Percentiles rank a stretch among this genome's conserved stretches.
Conservation (phyloP, 1,284 basidiomycete species). For the Ustilago xerochloae region DNA sequence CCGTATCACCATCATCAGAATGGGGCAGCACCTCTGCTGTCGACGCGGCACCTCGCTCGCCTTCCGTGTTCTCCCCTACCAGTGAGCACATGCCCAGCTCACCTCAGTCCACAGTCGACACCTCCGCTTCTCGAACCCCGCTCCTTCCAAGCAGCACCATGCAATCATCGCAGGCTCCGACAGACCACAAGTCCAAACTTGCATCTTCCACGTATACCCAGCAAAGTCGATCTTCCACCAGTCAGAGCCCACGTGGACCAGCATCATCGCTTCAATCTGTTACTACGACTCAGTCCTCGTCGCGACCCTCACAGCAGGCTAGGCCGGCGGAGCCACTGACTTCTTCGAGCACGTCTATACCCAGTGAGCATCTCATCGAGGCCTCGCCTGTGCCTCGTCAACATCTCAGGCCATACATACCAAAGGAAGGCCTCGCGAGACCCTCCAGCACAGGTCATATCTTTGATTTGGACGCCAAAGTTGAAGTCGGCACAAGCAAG, state of each 20-base stretch:
- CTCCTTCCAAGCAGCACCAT: neutral
- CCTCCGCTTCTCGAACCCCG: constrained; percentile 1
- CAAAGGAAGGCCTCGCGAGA: constrained; percentile 8
- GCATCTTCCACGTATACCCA: constrained; percentile 6
- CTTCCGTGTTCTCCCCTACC: constrained; percentile 6
- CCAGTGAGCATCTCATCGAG: neutral
- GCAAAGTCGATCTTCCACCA: neutral
- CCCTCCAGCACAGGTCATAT: constrained; percentile 17
- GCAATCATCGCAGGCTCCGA: neutral
- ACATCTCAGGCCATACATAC: neutral
- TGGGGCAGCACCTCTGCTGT: neutral
- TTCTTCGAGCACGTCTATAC: neutral
- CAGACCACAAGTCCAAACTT: neutral
- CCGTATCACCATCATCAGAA: constrained; percentile 1
- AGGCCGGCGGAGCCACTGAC: too few relatives aligned
- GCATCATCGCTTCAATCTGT: neutral
- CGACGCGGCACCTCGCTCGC: constrained; percentile 2
- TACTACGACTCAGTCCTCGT: neutral
- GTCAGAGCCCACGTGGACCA: neutral
- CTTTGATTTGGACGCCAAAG: constrained; percentile 49
- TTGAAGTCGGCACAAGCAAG: constrained; percentile 13
- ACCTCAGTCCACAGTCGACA: constrained; percentile 19
- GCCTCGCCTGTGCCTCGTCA: neutral
- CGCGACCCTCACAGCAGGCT: too few relatives aligned
- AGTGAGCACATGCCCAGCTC: constrained; percentile 5